Evolutionary conservation across 192 early-diverging fungal genomes (phyloP).

Genomic region (Endogone sp.): DNA sequence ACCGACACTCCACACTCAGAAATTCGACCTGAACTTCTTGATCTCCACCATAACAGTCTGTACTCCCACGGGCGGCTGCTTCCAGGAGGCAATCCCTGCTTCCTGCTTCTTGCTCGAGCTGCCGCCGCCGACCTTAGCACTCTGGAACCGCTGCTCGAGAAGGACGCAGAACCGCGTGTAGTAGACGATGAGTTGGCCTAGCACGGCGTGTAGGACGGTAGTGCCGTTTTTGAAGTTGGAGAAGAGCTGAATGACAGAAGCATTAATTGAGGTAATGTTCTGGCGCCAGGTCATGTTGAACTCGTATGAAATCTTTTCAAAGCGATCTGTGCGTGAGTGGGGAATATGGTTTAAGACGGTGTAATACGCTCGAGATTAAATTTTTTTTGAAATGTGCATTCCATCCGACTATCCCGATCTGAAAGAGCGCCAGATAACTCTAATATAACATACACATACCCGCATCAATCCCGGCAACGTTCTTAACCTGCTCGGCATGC

Average conservation of each 20-base stretch:
- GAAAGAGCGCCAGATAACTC: no score
- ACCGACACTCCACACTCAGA: conserved; percentile 37
- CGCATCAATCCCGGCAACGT: conserved; percentile 48
- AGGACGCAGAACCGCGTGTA: conserved; percentile 86
- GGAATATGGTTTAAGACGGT: not conserved
- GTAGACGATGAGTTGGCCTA: conserved; percentile 87
- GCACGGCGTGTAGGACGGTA: conserved; percentile 80
- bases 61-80: conserved; percentile 73
- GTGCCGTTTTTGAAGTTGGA: conserved; percentile 96
- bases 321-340: conserved; percentile 39
- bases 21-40: conserved; percentile 82
- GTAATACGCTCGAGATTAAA: no score
- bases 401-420: no score
- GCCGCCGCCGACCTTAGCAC: not conserved
- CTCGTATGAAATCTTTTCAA: conserved; percentile 62
- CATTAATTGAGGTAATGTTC: conserved; percentile 73
- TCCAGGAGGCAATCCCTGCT: conserved; percentile 21
- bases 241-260: conserved; percentile 86
- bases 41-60: conserved; percentile 96
- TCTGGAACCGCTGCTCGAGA: conserved; percentile 59
- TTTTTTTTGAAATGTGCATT: no score
- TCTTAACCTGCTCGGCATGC: conserved; percentile 59
- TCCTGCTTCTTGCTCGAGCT: not conserved
- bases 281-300: conserved; percentile 84
- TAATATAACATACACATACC: conserved; percentile 20